phyloP scores from a whole-genome alignment of 1,284 basidiomycete genomes.

The Ustilago sp. region DNA sequence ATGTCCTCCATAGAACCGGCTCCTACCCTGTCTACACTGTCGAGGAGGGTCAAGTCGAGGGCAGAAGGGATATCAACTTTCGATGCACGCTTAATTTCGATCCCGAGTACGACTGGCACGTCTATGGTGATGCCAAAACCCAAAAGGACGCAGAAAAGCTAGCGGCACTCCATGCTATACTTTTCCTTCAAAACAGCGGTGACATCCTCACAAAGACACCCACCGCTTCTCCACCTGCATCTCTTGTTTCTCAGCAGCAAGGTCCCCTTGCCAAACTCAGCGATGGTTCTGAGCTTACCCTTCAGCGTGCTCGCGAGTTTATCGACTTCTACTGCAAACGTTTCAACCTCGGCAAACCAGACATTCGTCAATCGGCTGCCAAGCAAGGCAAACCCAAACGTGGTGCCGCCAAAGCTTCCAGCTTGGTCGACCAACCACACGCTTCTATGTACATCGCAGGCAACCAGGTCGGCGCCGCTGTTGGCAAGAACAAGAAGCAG shows the following conservation, averaged over 20 bases:
- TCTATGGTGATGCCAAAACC: slow-evolving; percentile 76
- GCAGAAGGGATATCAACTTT: slow-evolving; percentile 49
- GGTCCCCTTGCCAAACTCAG: slow-evolving; percentile 72
- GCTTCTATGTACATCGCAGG: slow-evolving; percentile 85
- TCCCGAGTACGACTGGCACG: slow-evolving; percentile 65
- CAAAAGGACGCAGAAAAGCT: slow-evolving; percentile 81
- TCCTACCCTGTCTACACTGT: slow-evolving; percentile 43
- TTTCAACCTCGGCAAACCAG: slow-evolving; percentile 84
- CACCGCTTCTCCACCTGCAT: slow-evolving; percentile 70
- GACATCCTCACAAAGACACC: slow-evolving; percentile 50
- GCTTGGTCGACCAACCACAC: slow-evolving; percentile 74
- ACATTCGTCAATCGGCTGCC: slow-evolving; percentile 72
- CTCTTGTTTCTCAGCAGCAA: slow-evolving; percentile 45
- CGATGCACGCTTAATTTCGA: slow-evolving; percentile 53
- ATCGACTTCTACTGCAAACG: slow-evolving; percentile 94
- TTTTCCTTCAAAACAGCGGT: slow-evolving; percentile 49
- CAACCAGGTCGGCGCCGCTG: slow-evolving; percentile 82
- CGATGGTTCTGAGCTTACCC: slow-evolving; percentile 77
- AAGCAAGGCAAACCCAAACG: slow-evolving; percentile 41
- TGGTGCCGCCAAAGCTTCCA: slow-evolving; percentile 15
- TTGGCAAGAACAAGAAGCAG: slow-evolving; percentile 79
- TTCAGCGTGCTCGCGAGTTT: slow-evolving; percentile 85
- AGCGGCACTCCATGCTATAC: slow-evolving; percentile 71
- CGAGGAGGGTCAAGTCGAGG: slow-evolving; percentile 56
- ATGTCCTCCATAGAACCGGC: slow-evolving; percentile 51